These are phyloP conservation scores for Cutaneotrichosporon curvatum DNA, from an alignment of 1,284 basidiomycete genomes.

Conservation along the genomic window DNA sequence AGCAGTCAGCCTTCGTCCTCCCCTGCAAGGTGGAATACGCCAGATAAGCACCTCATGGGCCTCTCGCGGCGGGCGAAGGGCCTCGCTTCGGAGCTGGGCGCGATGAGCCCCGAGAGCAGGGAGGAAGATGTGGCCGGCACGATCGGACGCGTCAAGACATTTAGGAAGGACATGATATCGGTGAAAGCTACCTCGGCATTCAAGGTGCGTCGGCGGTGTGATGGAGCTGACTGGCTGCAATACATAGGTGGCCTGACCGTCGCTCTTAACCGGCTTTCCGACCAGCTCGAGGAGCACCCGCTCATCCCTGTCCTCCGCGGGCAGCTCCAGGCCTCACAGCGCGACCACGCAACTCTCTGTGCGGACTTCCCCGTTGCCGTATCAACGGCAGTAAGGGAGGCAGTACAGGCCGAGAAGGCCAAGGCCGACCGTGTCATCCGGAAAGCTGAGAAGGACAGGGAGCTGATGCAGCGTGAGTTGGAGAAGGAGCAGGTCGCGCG, in stretches of 20 bases:
- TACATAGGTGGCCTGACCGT: slow-evolving; percentile 27
- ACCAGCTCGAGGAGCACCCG: slow-evolving; percentile 19
- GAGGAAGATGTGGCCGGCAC: slow-evolving; percentile 23
- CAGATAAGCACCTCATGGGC: slow-evolving; percentile 25
- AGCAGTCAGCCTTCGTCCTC: not conserved
- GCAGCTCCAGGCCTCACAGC: slow-evolving; percentile 7
- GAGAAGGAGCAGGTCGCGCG: slow-evolving; percentile 24
- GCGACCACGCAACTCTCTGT: slow-evolving; percentile 9
- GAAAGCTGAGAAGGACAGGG: slow-evolving; percentile 15
- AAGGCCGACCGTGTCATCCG: slow-evolving; percentile 10
- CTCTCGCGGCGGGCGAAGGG: slow-evolving; percentile 29
- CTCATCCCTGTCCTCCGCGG: slow-evolving; percentile 18
- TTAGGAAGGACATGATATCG: slow-evolving; percentile 19
- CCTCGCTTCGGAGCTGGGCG: slow-evolving; percentile 21
- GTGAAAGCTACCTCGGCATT: slow-evolving; percentile 24
- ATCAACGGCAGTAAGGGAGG: not conserved
- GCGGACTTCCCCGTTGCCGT: slow-evolving; percentile 7
- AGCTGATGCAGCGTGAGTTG: slow-evolving; percentile 19
- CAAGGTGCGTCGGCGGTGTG: slow-evolving; percentile 21
- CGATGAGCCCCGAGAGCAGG: slow-evolving; percentile 14
- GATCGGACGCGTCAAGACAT: slow-evolving; percentile 14
- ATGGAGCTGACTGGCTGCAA: slow-evolving; percentile 18
- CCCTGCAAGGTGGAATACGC: not conserved
- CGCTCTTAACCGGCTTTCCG: slow-evolving; percentile 22
- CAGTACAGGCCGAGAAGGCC: slow-evolving; percentile 10